phyloP scores from a whole-genome alignment of 1,284 basidiomycete species.

The Crucibulum parvulum region DNA sequence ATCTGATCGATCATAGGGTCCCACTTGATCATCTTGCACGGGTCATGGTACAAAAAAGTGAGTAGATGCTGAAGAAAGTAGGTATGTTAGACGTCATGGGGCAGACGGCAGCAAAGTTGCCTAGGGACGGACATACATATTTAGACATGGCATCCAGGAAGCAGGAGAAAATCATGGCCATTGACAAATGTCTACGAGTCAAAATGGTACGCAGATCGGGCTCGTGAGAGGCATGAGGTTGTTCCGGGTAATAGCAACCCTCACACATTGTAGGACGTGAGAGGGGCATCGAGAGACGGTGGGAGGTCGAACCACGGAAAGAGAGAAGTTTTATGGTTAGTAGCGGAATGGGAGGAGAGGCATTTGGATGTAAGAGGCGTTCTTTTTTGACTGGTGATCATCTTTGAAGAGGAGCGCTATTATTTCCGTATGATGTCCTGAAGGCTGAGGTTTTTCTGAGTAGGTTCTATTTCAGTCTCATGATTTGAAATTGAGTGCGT shows the following conservation, averaged over 20 bases:
- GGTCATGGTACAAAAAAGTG: not conserved
- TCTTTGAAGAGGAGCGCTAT: too few relatives aligned
- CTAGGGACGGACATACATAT: not conserved
- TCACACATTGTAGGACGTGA: not conserved
- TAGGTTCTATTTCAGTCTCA: too few relatives aligned
- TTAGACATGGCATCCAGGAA: not conserved
- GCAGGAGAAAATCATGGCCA: not conserved
- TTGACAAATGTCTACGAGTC: not conserved
- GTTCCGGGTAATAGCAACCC: not conserved
- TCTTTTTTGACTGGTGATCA: too few relatives aligned
- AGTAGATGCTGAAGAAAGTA: not conserved
- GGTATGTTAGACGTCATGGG: not conserved
- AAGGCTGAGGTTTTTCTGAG: too few relatives aligned
- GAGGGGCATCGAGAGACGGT: not conserved
- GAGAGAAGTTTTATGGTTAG: too few relatives aligned
- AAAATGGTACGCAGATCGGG: not conserved
- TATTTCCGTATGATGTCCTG: too few relatives aligned
- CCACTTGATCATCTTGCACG: not conserved
- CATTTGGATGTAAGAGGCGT: too few relatives aligned
- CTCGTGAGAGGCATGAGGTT: not conserved
- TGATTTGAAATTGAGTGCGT: too few relatives aligned
- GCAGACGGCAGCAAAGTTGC: not conserved
- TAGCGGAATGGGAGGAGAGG: too few relatives aligned
- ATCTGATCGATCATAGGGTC: not conserved
- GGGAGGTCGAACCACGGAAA: not conserved